These are phyloP conservation scores for Pseudogymnoascus sp. DNA, from an alignment of 2,329 filamentous ascomycete genomes.

Conservation along the genomic window DNA sequence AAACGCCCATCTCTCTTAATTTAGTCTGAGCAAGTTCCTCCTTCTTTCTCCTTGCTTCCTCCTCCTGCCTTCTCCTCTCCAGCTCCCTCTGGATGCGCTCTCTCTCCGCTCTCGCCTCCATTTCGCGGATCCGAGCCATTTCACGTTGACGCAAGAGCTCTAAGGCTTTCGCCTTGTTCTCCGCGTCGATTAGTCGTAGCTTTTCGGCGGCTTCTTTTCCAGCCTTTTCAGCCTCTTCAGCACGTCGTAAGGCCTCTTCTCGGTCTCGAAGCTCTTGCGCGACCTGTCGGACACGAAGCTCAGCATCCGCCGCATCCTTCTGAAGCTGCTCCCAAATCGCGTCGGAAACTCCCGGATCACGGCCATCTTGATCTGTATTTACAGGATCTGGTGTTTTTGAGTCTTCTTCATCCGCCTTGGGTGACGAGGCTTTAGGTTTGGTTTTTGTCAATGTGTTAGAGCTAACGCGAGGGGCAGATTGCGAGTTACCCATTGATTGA, in stretches of 20 bases:
- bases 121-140: constrained; percentile 24
- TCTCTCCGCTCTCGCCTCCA: constrained; percentile 25
- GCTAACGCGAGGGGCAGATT: no score
- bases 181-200: no score
- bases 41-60: constrained; percentile 34
- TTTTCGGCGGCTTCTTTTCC: constrained; percentile 27
- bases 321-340: constrained; percentile 55
- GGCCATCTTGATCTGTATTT: constrained; percentile 17
- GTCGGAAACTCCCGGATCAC: constrained; percentile 53
- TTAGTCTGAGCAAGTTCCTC: constrained; percentile 38
- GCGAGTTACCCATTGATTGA: no score
- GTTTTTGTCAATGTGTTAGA: no score
- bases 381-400: background rate
- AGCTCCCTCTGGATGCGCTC: constrained; percentile 27
- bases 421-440: constrained; percentile 1
- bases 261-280: constrained; percentile 23
- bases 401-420: constrained; percentile 16
- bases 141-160: constrained; percentile 22
- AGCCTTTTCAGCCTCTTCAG: constrained; percentile 12
- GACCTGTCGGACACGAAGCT: constrained; percentile 15
- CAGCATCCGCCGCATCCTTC: constrained; percentile 34
- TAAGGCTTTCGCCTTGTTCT: constrained; percentile 14
- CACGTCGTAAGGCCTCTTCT: constrained; percentile 14
- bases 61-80: constrained; percentile 32
- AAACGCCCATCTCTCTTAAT: constrained; percentile 47